A percentile compares a stretch with the other conserved stretches of the same genome.
phyloP scores from a whole-genome alignment of 1,284 basidiomycete species.

The Apiotrichum domesticum region DNA sequence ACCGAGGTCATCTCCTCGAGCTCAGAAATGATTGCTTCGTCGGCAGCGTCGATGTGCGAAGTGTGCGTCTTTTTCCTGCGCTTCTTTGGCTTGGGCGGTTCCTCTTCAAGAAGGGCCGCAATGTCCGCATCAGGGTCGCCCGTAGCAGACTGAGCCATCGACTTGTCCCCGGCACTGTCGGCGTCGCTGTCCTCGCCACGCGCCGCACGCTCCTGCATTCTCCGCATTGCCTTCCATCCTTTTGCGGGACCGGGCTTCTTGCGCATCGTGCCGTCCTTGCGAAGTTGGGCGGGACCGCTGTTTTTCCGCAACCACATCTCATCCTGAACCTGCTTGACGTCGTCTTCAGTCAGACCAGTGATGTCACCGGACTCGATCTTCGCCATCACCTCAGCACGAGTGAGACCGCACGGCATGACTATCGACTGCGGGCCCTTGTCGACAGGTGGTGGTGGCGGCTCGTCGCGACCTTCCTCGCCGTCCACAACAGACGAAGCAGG shows the following conservation, averaged over 20 bases:
- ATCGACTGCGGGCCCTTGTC: conserved; percentile 23
- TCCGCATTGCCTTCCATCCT: conserved; percentile 37
- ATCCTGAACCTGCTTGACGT: conserved; percentile 43
- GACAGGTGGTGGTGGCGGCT: background rate
- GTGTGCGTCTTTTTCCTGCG: conserved; percentile 16
- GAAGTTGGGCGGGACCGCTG: conserved; percentile 20
- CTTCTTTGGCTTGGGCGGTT: conserved; percentile 4
- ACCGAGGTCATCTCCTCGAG: conserved; percentile 8
- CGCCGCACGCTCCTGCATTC: conserved; percentile 12
- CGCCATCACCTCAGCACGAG: conserved; percentile 32
- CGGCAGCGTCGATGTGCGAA: conserved; percentile 7
- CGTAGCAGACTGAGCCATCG: conserved; percentile 9
- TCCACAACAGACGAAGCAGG: conserved; percentile 13
- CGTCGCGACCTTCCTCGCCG: conserved; percentile 11
- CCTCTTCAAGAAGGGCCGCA: conserved; percentile 29
- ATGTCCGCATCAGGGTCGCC: conserved; percentile 41
- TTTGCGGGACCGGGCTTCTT: conserved; percentile 47
- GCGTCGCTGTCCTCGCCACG: conserved; percentile 21
- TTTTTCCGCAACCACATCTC: conserved; percentile 41
- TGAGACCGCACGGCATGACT: conserved; percentile 35
- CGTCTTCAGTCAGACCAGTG: conserved; percentile 33
- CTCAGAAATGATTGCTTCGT: conserved; percentile 12
- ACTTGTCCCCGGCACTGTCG: conserved; percentile 14
- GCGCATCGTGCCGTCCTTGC: conserved; percentile 45
- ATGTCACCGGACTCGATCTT: conserved; percentile 31